Conservation (phyloP, 2,329 filamentous ascomycete species). For the Aspergillus sp. region DNA sequence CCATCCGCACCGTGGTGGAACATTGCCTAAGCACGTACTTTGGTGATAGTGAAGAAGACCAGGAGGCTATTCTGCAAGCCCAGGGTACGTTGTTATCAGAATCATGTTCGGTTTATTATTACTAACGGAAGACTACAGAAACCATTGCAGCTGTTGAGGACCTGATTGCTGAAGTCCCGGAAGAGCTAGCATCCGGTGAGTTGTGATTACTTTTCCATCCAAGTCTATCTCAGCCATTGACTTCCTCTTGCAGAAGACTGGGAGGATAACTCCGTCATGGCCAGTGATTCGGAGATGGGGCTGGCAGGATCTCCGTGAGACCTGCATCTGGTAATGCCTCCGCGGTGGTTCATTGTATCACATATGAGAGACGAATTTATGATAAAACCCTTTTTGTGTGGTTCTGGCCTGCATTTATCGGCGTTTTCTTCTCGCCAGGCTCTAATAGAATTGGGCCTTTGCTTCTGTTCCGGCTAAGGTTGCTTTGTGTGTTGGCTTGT, state of each 20-base stretch:
- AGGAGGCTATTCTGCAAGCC: conserved; percentile 33
- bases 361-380: conserved; percentile 31
- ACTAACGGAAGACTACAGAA: conserved; percentile 24
- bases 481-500: conserved; percentile 11
- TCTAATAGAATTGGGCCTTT: conserved; percentile 15
- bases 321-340: not conserved
- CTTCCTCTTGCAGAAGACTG: conserved; percentile 43
- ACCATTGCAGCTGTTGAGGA: conserved; percentile 37
- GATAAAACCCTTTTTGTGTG: conserved; percentile 20
- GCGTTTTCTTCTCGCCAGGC: conserved; percentile 23
- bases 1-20: conserved; percentile 39
- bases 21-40: conserved; percentile 44
- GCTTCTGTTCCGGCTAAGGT: conserved; percentile 9
- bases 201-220: conserved; percentile 25
- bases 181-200: conserved; percentile 45
- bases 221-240: conserved; percentile 39
- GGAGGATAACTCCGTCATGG: conserved; percentile 45
- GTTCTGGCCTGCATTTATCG: conserved; percentile 25
- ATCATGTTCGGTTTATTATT: conserved; percentile 1
- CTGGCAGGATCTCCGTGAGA: conserved; percentile 38
- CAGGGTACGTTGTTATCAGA: conserved; percentile 34
- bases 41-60: conserved; percentile 38
- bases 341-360: conserved; percentile 21
- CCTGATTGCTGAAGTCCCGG: conserved; percentile 38
- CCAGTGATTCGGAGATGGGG: conserved; percentile 45